phyloP scores from a whole-genome alignment of 1,284 basidiomycete genomes.

The Termitomyces sp. region DNA sequence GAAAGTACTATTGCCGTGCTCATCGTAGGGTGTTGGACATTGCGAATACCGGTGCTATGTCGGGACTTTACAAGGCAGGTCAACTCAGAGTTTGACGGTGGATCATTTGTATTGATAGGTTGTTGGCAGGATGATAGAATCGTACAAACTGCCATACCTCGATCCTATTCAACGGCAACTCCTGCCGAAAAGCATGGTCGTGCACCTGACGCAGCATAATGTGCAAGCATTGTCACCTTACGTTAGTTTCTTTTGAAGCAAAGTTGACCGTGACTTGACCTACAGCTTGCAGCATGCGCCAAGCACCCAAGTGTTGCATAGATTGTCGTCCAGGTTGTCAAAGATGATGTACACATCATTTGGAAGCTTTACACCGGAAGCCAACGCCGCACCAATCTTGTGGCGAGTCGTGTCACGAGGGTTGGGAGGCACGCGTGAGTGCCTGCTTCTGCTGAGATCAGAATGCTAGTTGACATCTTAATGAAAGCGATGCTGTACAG shows the following conservation, averaged over 20 bases:
- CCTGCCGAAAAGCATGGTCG: conserved; percentile 60
- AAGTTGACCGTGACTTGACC: conserved; percentile 14
- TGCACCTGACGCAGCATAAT: conserved; percentile 67
- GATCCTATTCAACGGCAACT: conserved; percentile 52
- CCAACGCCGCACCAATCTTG: conserved; percentile 74
- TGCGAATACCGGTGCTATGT: conserved; percentile 73
- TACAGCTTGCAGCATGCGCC: conserved; percentile 53
- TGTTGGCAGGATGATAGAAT: conserved; percentile 58
- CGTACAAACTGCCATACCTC: conserved; percentile 77
- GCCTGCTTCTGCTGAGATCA: neutral
- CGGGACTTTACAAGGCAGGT: conserved; percentile 69
- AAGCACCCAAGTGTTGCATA: conserved; percentile 50
- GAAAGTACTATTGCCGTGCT: conserved; percentile 62
- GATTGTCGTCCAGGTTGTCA: conserved; percentile 58
- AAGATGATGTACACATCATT: conserved; percentile 47
- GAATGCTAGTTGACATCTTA: neutral
- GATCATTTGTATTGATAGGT: conserved; percentile 4
- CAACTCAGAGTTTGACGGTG: neutral
- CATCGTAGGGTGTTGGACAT: conserved; percentile 69
- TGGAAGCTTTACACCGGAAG: conserved; percentile 68
- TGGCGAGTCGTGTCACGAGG: conserved; percentile 68
- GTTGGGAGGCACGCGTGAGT: conserved; percentile 76
- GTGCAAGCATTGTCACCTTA: conserved; percentile 62
- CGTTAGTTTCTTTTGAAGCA: conserved; percentile 37
- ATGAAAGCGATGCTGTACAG: conserved; percentile 56